Percentiles rank a stretch among this genome's conserved stretches.
These are phyloP conservation scores for Phytophthora tentaculata DNA, from an alignment of 352 stramenopile species.

Conservation along the genomic window DNA sequence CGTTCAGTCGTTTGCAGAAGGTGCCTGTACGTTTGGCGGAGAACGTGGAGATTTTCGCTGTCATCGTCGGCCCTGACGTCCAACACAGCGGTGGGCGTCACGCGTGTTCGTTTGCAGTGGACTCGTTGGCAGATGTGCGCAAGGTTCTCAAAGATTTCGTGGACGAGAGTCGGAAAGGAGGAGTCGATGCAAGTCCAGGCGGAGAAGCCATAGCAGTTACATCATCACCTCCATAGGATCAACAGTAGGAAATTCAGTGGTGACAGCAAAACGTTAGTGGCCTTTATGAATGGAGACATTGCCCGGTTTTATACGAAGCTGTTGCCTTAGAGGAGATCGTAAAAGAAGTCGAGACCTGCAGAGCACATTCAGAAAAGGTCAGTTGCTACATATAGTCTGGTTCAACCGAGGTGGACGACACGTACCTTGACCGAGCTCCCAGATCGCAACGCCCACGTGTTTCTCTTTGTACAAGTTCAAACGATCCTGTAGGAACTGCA, in stretches of 20 bases:
- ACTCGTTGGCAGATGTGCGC: conserved; percentile 70
- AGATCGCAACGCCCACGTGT: conserved; percentile 67
- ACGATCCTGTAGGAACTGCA: conserved; percentile 81
- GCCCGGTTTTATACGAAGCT: conserved; percentile 3
- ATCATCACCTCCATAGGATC: conserved; percentile 3
- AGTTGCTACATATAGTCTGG: too few relatives aligned
- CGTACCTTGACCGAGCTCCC: conserved; percentile 85
- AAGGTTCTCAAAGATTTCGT: conserved; percentile 82
- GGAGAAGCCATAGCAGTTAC: conserved; percentile 1
- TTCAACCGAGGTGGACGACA: background rate
- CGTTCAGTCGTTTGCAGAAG: conserved; percentile 79
- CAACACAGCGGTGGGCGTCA: conserved; percentile 69
- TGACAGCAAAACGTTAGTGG: conserved; percentile 9
- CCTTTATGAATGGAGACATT: conserved; percentile 21
- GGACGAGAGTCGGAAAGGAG: conserved; percentile 50
- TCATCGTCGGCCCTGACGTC: conserved; percentile 71
- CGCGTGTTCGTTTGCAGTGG: conserved; percentile 64
- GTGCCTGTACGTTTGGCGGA: conserved; percentile 72
- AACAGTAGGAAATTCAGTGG: conserved; percentile 5
- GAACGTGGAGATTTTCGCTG: conserved; percentile 71
- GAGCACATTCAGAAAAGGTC: background rate
- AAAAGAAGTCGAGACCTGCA: conserved; percentile 82
- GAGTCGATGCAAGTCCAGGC: conserved; percentile 2
- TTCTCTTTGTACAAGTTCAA: conserved; percentile 57
- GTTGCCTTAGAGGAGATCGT: conserved; percentile 54